Conservation (phyloP, 805 yeast species). For the Nakazawaea wyomingensis region DNA sequence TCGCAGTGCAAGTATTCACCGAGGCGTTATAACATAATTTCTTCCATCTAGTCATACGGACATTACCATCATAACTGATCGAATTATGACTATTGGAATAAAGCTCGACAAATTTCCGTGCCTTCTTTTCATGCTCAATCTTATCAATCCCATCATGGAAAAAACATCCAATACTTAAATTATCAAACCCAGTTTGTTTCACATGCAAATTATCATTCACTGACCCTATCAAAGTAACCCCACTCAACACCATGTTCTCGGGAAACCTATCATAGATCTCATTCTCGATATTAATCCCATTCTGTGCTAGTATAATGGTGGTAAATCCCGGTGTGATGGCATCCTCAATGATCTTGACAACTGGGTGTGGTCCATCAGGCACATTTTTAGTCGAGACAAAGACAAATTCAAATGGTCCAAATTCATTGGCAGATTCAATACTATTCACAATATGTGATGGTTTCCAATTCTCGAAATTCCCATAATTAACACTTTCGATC, state of each 20-base stretch:
- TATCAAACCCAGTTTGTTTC: slow-evolving; percentile 27
- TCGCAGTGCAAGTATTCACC: slow-evolving; percentile 35
- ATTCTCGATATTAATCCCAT: slow-evolving; percentile 35
- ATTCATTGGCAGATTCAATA: slow-evolving; percentile 38
- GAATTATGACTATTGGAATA: slow-evolving; percentile 23
- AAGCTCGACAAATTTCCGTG: slow-evolving; percentile 23
- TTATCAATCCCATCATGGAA: slow-evolving; percentile 22
- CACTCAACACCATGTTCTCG: slow-evolving; percentile 27
- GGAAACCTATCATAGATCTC: slow-evolving; percentile 30
- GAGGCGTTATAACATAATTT: slow-evolving; percentile 41
- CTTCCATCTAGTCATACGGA: slow-evolving; percentile 34
- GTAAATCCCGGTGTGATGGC: slow-evolving; percentile 26
- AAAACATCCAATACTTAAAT: slow-evolving; percentile 26
- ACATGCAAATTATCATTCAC: slow-evolving; percentile 23
- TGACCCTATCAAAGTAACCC: slow-evolving; percentile 31
- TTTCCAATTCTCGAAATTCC: slow-evolving; percentile 46
- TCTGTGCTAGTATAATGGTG: slow-evolving; percentile 30
- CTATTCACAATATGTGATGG: slow-evolving; percentile 41
- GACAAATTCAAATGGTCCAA: slow-evolving; percentile 43
- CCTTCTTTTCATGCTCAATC: slow-evolving; percentile 18
- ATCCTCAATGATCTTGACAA: slow-evolving; percentile 32
- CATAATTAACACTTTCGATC: slow-evolving; percentile 58
- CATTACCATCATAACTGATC: slow-evolving; percentile 25
- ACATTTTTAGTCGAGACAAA: slow-evolving; percentile 55
- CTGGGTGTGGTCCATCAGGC: slow-evolving; percentile 39